A percentile compares a stretch with the other conserved stretches of the same genome.
Conservation (phyloP, 73 alveolate genomes). For the Stentor coeruleus region DNA sequence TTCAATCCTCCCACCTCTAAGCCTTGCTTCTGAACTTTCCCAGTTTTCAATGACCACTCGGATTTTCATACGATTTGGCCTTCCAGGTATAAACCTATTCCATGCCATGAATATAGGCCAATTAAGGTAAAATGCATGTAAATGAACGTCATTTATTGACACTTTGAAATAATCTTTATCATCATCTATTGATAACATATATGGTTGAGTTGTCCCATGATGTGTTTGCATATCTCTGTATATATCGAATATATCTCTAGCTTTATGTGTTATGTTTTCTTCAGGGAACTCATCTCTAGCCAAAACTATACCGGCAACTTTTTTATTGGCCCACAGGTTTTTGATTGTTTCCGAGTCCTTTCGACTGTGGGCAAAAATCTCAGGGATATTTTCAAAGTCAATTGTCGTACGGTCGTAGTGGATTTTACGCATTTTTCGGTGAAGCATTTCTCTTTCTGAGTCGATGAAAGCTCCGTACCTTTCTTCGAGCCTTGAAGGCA, state of each 20-base stretch:
- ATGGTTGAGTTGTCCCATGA: neutral
- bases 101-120: neutral
- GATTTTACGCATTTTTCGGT: neutral
- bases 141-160: neutral
- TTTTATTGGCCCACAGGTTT: neutral
- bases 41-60: neutral
- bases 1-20: neutral
- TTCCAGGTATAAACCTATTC: conserved; percentile 18
- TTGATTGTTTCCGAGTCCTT: neutral
- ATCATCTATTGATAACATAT: neutral
- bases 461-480: neutral
- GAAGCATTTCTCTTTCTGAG: neutral
- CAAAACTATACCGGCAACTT: conserved; percentile 3
- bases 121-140: neutral
- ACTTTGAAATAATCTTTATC: neutral
- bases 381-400: conserved; percentile 4
- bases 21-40: neutral
- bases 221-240: neutral
- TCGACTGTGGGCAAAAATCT: neutral
- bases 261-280: neutral
- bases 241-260: neutral
- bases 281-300: conserved; percentile 16
- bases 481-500: neutral
- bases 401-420: neutral
- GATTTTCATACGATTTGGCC: conserved; percentile 12